Evolutionary conservation across 75 land plant genomes (phyloP).

Genomic region (Cryptomeria japonica): DNA sequence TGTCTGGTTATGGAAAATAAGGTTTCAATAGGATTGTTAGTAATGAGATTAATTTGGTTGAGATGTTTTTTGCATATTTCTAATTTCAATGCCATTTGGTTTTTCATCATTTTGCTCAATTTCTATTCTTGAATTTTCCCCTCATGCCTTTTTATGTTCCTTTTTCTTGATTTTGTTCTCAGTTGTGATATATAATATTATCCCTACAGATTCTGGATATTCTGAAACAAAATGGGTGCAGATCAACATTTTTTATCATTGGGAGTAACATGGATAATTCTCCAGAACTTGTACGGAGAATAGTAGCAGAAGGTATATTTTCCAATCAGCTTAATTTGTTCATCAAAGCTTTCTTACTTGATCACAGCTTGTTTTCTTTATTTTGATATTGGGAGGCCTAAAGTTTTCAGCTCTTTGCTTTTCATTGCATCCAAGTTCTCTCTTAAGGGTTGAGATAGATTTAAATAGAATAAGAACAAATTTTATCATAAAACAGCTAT

Average conservation of each 20-base stretch:
- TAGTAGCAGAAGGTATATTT: conserved; percentile 36
- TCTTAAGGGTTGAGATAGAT: background rate
- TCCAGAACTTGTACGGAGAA: conserved; percentile 37
- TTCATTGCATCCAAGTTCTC: background rate
- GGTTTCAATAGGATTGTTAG: background rate
- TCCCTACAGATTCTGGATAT: conserved; percentile 31
- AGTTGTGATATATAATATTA: background rate
- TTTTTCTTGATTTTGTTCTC: conserved; percentile 9
- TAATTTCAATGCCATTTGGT: background rate
- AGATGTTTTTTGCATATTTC: background rate
- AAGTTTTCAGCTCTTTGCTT: background rate
- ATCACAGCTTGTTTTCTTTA: background rate
- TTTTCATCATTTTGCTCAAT: background rate
- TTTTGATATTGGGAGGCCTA: background rate
- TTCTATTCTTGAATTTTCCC: background rate
- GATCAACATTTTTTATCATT: conserved; percentile 54
- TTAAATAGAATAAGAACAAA: background rate
- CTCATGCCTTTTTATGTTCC: background rate
- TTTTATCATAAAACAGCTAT: background rate
- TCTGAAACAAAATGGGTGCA: conserved; percentile 43
- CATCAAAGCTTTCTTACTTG: background rate
- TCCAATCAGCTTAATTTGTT: conserved; percentile 5
- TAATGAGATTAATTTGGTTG: background rate
- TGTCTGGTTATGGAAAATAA: background rate
- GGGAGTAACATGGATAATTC: conserved; percentile 47